These are phyloP conservation scores for Rhizopus microsporus DNA, from an alignment of 371 early-diverging fungal species.

Conservation along the genomic window DNA sequence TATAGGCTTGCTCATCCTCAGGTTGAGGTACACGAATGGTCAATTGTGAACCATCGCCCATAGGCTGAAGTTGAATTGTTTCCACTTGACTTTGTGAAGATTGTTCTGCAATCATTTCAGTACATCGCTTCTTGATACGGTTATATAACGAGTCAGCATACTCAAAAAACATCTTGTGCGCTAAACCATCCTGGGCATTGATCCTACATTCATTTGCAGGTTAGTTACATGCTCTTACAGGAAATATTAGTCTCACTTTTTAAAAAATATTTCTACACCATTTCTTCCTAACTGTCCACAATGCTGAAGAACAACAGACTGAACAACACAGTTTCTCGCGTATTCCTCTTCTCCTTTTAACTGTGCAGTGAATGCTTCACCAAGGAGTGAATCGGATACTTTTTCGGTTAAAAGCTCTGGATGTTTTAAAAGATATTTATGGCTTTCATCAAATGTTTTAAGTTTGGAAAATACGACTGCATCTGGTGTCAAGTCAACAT, in stretches of 20 bases:
- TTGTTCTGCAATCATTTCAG: conserved; percentile 63
- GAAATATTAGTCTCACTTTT: conserved; percentile 50
- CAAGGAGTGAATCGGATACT: conserved; percentile 83
- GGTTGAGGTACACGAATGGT: conserved; percentile 44
- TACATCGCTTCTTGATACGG: conserved; percentile 78
- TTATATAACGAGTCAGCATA: conserved; percentile 84
- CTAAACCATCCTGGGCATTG: conserved; percentile 51
- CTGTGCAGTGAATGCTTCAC: conserved; percentile 82
- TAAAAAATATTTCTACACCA: conserved; percentile 86
- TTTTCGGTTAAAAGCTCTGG: conserved; percentile 69
- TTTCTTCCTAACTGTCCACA: conserved; percentile 80
- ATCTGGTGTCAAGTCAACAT: conserved; percentile 59
- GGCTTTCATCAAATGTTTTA: conserved; percentile 67
- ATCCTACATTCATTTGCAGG: conserved; percentile 29
- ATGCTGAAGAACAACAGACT: conserved; percentile 82
- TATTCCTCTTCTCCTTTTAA: conserved; percentile 67
- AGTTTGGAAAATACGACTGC: conserved; percentile 66
- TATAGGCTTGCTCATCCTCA: conserved; percentile 53
- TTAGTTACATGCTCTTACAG: background rate
- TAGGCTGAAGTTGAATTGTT: conserved; percentile 73
- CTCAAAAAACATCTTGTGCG: conserved; percentile 75
- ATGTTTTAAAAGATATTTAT: conserved; percentile 67
- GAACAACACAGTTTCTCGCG: conserved; percentile 80
- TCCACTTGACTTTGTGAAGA: conserved; percentile 63
- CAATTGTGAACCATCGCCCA: conserved; percentile 63